Evolutionary conservation across 345 rosid genomes (phyloP), one percentile per base, ranked within the genome.

Genomic region (Linum lewisii): DNA sequence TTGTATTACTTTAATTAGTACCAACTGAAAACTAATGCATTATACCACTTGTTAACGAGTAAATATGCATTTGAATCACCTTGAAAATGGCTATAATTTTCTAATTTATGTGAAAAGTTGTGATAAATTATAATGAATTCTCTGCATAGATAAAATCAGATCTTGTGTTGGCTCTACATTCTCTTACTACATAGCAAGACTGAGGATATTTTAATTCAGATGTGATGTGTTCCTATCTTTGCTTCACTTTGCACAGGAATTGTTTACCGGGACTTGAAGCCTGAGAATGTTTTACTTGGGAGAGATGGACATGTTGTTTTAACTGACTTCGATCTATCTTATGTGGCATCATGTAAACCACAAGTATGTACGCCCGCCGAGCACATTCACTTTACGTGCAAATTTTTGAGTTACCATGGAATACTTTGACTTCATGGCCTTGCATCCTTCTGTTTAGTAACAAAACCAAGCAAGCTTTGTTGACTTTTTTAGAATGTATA

Each of bases 251-350:
- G 13, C 53, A 63, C 69, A 93, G 99, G 99, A 72, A 85, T 93
- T 26, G 76, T 89, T 52, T 89, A 93, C 54, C 84, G 97, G 63
- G 99, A 93, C 70, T 67, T 93, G 69, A 93, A 93, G 86, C 99
- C 97, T 51, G 99, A 93, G 74, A 93, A 93, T 69, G 82, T 93
- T 63, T 72, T 93, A 65, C 80, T 93, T 63, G 82, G 81, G 70
- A 79, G 83, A 78, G 93, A 89, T 53, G 99, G 99, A 7, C 97
- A 89, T 68, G 49, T 84, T 42, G 78, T 89, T 57, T 60, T 93
- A 70, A 82, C 94, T 1, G 99, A 93, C 83, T 93, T 93, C 53
- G 99, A 93, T 78, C 76, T 89, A 73, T 93, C 97, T 38, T 87
- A 89, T 62, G 67, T 87, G 88, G 74, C 94, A 8, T 53, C 79